A percentile compares a stretch with the other conserved stretches of the same genome.
Conservation (phyloP, 2,329 filamentous ascomycete species). For the Cladosporium austrohemisphaericum region DNA sequence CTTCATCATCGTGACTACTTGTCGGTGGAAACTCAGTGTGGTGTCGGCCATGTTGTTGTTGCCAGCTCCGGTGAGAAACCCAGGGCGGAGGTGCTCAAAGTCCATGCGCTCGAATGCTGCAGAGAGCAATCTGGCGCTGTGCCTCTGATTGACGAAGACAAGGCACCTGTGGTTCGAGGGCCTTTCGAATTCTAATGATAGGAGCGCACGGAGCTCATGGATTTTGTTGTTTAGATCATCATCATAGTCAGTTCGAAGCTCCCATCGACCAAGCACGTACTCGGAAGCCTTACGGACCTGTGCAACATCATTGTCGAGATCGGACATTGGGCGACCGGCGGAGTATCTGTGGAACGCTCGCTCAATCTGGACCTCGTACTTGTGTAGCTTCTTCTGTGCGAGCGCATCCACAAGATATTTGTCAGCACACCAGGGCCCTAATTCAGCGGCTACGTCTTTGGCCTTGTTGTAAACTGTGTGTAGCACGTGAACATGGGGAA, state of each 20-base stretch:
- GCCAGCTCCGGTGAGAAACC: conserved; percentile 62
- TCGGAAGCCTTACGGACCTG: conserved; percentile 57
- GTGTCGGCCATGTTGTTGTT: conserved; percentile 41
- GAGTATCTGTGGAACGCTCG: conserved; percentile 34
- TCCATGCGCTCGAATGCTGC: conserved; percentile 61
- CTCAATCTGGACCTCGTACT: conserved; percentile 25
- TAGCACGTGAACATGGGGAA: conserved; percentile 52
- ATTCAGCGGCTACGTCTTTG: conserved; percentile 56
- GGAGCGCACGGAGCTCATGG: conserved; percentile 55
- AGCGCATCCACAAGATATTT: conserved; percentile 44
- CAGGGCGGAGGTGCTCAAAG: conserved; percentile 57
- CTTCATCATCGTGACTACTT: conserved; percentile 67
- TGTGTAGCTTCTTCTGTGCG: conserved; percentile 16
- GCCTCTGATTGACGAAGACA: conserved; percentile 76
- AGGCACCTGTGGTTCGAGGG: conserved; percentile 67
- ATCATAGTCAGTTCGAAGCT: conserved; percentile 16
- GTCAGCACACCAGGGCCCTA: conserved; percentile 85
- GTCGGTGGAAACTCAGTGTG: conserved; percentile 66
- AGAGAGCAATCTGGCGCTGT: conserved; percentile 70
- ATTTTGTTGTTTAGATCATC: conserved; percentile 69
- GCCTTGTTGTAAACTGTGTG: conserved; percentile 58
- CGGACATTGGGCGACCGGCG: conserved; percentile 28
- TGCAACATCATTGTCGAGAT: conserved; percentile 51
- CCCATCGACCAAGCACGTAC: conserved; percentile 26
- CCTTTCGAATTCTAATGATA: conserved; percentile 61